These are phyloP conservation scores for Fragaria nilgerrensis DNA, from an alignment of 306 rosid species.

Conservation along the genomic window DNA sequence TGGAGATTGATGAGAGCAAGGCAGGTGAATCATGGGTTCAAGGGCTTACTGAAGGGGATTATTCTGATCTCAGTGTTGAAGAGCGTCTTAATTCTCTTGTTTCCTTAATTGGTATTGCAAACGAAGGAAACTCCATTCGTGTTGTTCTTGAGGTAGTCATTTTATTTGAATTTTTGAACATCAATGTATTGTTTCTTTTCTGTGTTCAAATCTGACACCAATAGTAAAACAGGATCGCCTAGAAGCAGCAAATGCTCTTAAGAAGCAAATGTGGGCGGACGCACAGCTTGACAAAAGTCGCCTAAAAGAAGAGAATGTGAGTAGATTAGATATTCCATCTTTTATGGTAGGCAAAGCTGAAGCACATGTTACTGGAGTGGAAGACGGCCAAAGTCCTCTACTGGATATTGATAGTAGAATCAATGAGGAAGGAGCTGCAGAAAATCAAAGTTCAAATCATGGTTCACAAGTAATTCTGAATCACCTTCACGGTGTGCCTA, in stretches of 20 bases:
- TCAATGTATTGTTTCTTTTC: conserved; percentile 4
- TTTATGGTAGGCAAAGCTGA: conserved; percentile 59
- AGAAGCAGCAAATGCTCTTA: conserved; percentile 95
- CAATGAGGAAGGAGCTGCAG: conserved; percentile 58
- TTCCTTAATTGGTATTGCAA: conserved; percentile 80
- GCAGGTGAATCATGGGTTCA: conserved; percentile 97
- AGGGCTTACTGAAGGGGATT: conserved; percentile 94
- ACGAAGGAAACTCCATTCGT: conserved; percentile 96
- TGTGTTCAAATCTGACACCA: conserved; percentile 34
- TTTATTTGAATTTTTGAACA: conserved; percentile 2
- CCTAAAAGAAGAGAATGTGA: conserved; percentile 63
- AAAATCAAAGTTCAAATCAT: conserved; percentile 49
- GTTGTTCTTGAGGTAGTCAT: conserved; percentile 82
- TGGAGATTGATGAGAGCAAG: conserved; percentile 98
- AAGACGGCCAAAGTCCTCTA: conserved; percentile 79
- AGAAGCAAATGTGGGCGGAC: conserved; percentile 99
- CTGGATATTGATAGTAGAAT: conserved; percentile 52
- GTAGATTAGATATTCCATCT: conserved; percentile 59
- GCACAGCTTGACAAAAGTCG: conserved; percentile 96
- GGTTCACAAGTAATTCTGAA: conserved; percentile 34
- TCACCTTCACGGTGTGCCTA: conserved; percentile 37
- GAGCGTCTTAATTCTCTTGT: conserved; percentile 93
- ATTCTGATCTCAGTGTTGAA: conserved; percentile 87
- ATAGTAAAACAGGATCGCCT: conserved; percentile 71
- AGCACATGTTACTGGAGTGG: conserved; percentile 49